Evolutionary conservation across 768 basidiomycete species (phyloP).

Genomic region (Phlebiopsis gigantea): DNA sequence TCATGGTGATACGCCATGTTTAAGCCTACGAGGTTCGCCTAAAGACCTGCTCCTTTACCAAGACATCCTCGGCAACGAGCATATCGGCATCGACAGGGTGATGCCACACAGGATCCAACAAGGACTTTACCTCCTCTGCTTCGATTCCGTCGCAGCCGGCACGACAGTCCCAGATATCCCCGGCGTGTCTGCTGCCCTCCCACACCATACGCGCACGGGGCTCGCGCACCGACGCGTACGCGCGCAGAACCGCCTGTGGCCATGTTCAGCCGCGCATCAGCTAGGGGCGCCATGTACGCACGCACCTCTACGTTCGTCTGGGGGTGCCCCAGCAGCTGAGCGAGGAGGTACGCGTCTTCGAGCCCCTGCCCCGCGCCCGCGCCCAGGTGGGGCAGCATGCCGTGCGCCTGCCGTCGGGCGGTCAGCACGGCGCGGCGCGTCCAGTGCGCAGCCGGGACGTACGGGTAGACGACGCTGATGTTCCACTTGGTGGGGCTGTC

Average conservation of each 20-base stretch:
- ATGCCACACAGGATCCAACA: constrained; percentile 44
- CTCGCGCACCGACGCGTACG: constrained; percentile 40
- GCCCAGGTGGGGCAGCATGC: constrained; percentile 54
- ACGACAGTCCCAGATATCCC: constrained; percentile 38
- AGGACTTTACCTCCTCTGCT: constrained; percentile 29
- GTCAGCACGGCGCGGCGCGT: constrained; percentile 42
- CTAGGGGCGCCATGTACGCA: neutral
- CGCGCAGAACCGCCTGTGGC: constrained; percentile 37
- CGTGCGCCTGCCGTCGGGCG: constrained; percentile 47
- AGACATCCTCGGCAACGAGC: too few species aligned
- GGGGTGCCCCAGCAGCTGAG: constrained; percentile 39
- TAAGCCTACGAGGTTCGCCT: too few species aligned
- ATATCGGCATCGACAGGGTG: neutral
- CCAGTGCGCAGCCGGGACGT: constrained; percentile 34
- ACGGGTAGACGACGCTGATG: constrained; percentile 42
- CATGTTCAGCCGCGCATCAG: neutral
- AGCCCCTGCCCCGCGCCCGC: constrained; percentile 57
- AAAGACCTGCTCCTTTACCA: too few species aligned
- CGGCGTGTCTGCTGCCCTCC: constrained; percentile 34
- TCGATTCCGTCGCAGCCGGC: constrained; percentile 28
- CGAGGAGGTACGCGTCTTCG: constrained; percentile 48
- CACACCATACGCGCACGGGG: constrained; percentile 48
- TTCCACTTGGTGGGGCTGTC: constrained; percentile 46
- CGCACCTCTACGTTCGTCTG: constrained; percentile 37
- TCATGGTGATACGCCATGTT: too few species aligned